A percentile compares a stretch with the other conserved stretches of the same genome.
These are phyloP conservation scores for Rhododendron molle DNA, from an alignment of 148 eudicot species.

Conservation along the genomic window DNA sequence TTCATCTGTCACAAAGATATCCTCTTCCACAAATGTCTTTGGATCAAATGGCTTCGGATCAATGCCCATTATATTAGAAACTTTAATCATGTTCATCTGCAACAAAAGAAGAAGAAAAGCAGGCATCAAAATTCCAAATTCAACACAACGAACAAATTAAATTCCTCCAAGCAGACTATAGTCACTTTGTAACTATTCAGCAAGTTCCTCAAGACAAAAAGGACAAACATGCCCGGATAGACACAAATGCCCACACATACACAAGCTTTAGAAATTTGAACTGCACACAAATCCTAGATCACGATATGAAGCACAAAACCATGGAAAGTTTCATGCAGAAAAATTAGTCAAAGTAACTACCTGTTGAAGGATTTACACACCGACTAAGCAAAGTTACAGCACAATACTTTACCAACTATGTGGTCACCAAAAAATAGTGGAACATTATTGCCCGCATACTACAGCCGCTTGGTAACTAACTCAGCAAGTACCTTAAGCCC, in stretches of 20 bases:
- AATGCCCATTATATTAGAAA: conserved; percentile 97
- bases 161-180: not conserved
- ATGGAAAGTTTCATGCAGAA: not conserved
- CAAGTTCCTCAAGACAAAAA: not conserved
- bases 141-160: not conserved
- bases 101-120: conserved; percentile 17
- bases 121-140: not conserved
- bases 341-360: not conserved
- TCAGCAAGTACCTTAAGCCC: not conserved
- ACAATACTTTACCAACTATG: not conserved
- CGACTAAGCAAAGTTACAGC: not conserved
- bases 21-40: conserved; percentile 84
- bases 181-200: not conserved
- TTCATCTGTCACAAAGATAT: conserved; percentile 82
- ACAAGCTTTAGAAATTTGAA: not conserved
- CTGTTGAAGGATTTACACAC: conserved; percentile 2
- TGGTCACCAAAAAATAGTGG: not conserved
- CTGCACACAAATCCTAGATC: not conserved
- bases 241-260: not conserved
- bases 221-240: not conserved
- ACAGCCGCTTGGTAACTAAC: not conserved
- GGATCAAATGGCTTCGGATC: conserved; percentile 95
- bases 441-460: not conserved
- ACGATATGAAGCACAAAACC: not conserved
- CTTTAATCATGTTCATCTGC: conserved; percentile 93